These are phyloP conservation scores for Geum urbanum DNA, from an alignment of 306 rosid species.

Conservation along the genomic window DNA sequence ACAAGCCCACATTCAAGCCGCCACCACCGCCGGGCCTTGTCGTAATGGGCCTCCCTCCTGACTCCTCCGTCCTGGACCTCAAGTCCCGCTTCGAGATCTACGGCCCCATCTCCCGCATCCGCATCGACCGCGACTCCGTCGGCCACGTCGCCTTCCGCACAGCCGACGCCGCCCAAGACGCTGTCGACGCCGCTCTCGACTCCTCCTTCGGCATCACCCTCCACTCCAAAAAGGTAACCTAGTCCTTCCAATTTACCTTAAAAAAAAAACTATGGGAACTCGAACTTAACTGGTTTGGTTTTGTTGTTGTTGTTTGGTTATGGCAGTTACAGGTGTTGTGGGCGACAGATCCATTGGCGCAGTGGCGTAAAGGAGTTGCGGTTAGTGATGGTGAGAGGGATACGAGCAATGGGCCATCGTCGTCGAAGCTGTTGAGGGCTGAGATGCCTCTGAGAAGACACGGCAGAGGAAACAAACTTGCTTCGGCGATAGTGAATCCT, in stretches of 20 bases:
- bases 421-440: conserved; percentile 80
- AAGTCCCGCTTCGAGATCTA: conserved; percentile 94
- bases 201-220: conserved; percentile 67
- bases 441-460: conserved; percentile 76
- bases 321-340: conserved; percentile 75
- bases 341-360: conserved; percentile 78
- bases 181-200: conserved; percentile 67
- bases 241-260: neutral
- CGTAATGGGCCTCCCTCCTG: conserved; percentile 56
- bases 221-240: conserved; percentile 55
- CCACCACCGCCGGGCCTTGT: conserved; percentile 77
- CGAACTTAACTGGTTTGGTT: too few species aligned
- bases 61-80: conserved; percentile 86
- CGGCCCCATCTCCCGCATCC: conserved; percentile 84
- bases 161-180: conserved; percentile 70
- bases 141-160: conserved; percentile 62
- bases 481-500: conserved; percentile 63
- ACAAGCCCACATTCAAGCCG: conserved; percentile 42
- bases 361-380: conserved; percentile 87
- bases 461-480: conserved; percentile 75
- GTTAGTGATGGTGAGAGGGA: conserved; percentile 38
- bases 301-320: neutral
- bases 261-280: neutral
- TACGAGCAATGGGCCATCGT: conserved; percentile 12
- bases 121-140: conserved; percentile 73